Evolutionary conservation across 208 protist species (phyloP), one percentile per base, ranked within the genome.

Genomic region (Wallacemonas sp.): DNA sequence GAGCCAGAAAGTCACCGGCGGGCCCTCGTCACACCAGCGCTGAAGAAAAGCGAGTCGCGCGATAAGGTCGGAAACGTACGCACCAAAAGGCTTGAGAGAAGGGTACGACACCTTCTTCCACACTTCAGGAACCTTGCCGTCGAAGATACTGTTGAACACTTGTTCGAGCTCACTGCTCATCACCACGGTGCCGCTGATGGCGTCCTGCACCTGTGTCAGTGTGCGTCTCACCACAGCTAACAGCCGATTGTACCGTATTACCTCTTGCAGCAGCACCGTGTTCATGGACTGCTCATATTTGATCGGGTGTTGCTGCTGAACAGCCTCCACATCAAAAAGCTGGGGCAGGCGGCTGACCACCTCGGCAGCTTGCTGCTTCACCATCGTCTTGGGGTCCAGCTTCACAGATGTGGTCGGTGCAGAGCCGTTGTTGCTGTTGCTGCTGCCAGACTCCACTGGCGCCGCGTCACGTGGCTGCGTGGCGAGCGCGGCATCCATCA

Each of bases 131-230:
- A 98, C 94, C 65, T 97, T 90, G 22, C 91, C 82, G 47, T 97
- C 86, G 46, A 91, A 98, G 58, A 99, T 93, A 55, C 80, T 83
- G 65, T 95, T 96, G 55, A 94, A 95, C 45, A 99, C 94, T 34
- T 82, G 76, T 75, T 99, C 98, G 11, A 99, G 86, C 72, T 97
- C 88, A 6, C 70, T 70, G 62, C 84, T 95, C 98, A 99, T 99
- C 28, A 99, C 98, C 22, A 99, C 96, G 31, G 97, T 89, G 28
- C 98, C 97, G 53, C 86, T 90, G 53, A 98, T 94, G 28, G 96
- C 97, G 54, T 98, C 96, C 69, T 97, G 86, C 55, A 99, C 74
- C 27, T 99, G 96, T 12, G 78, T 70, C 26, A 99, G 86, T n/a
- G 95, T 93, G 28, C 79, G 66, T 15, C 92, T 82, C 59, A 99